Base-by-base conservation (phyloP, 345 rosid genomes). In the Trapa bicornis region DNA sequence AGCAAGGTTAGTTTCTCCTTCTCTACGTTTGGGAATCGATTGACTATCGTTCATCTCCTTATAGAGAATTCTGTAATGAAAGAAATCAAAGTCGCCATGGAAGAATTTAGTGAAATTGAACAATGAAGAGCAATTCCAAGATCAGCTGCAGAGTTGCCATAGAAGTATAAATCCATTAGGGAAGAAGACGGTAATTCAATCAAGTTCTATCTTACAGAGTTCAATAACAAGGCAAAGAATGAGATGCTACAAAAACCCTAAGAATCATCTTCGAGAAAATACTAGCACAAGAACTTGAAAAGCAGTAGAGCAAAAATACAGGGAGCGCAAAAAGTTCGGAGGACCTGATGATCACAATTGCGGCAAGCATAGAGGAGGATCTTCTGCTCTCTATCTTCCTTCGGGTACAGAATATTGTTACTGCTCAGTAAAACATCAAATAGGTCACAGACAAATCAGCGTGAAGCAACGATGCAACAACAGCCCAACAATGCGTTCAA, bases 321-420 rank as follows among this genome's bases (percentile, higher is more conserved):
- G 36, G n/a, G 2, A 17, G 37, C 3, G 22, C 66, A 5, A 64
- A 16, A 13, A 11, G 35, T 47, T 50, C 61, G 37, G 37, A 64
- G 42, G 37, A 78, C 84, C 78, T 80, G 81, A 68, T 80, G 83
- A 47, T 82, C 81, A 64, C 86, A 82, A 61, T 80, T 82, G 45
- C 83, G 86, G 76, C 83, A 82, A 57, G 86, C 83, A 64, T 71
- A 82, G 52, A 79, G 75, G 3, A 79, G 81, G 37, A 75, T 66
- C 73, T 75, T 82, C 69, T 73, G 69, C 0, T 75, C 76, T 64
- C 52, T 75, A 33, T 79, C 81, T 50, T 82, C 86, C 74, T 80
- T 79, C 33, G 80, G 83, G 60, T 79, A 82, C 3, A 82, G 75
- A 61, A 82, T 79, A 56, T 82, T 82, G 81, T 77, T 82, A 68